phyloP scores from a whole-genome alignment of 1,284 basidiomycete genomes.

The Retiboletus flavoniger region DNA sequence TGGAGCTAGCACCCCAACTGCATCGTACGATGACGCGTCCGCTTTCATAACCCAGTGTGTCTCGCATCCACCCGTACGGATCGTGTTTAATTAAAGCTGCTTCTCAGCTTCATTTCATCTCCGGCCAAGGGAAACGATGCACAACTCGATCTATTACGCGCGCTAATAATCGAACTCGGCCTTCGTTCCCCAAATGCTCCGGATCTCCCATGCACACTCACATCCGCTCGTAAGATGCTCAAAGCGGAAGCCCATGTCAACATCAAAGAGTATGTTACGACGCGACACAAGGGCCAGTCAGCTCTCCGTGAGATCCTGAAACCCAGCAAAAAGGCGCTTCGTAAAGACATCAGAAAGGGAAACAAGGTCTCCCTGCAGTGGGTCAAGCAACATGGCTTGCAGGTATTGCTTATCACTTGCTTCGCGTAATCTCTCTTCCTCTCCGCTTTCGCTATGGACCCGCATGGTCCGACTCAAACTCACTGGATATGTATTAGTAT shows the following conservation, averaged over 20 bases:
- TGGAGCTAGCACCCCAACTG: constrained; percentile 11
- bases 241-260: constrained; percentile 68
- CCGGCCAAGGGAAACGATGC: constrained; percentile 37
- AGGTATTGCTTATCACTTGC: constrained; percentile 56
- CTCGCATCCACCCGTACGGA: background rate
- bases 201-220: constrained; percentile 55
- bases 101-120: constrained; percentile 24
- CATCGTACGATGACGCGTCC: constrained; percentile 29
- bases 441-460: background rate
- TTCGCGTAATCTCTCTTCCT: constrained; percentile 16
- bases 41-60: constrained; percentile 33
- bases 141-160: constrained; percentile 49
- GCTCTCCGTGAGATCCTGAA: constrained; percentile 63
- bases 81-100: background rate
- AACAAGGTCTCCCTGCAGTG: constrained; percentile 47
- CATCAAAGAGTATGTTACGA: constrained; percentile 68
- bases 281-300: constrained; percentile 57
- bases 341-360: constrained; percentile 55
- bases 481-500: background rate
- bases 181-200: constrained; percentile 40
- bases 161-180: constrained; percentile 57
- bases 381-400: constrained; percentile 65
- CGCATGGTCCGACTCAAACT: background rate
- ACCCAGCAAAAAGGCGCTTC: constrained; percentile 56
- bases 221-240: constrained; percentile 58